Evolutionary conservation across 1,284 basidiomycete genomes (phyloP), one percentile per base, ranked within the genome.

Genomic region (Cystobasidium sp.): DNA sequence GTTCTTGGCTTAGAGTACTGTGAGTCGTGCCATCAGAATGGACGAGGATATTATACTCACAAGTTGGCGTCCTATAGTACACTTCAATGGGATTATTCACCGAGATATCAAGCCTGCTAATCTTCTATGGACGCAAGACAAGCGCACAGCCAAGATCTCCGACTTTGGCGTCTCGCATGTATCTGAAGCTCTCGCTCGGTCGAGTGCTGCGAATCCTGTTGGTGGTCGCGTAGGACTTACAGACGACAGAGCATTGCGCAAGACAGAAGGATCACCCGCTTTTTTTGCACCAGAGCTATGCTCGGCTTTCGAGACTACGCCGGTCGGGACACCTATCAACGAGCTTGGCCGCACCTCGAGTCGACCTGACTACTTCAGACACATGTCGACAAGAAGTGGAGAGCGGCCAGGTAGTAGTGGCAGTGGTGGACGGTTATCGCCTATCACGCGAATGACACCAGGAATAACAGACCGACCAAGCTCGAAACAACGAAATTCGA

Each of bases 91-190:
- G 47, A 97, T 99, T 83, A 98, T 99, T 67, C 97, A 99, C 83
- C 92, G 97, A 74, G 97, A 99, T 83, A 98, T 99, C 85, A 99
- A 99, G 83, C 97, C 97, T 12, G 94, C 93, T 74, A 99, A 99
- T 82, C 88, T 99, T 46, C 87, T 99, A 18, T 94, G 91, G 88
- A 91, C 92, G 18, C 86, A 87, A 46, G 90, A 94, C 83, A 88
- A 90, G 59, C 78, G 78, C 56, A 88, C 87, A 72, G 94, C 98
- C 84, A 99, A 99, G 84, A 99, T 99, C 76, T 94, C 91, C 24
- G 93, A 96, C 84, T 99, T 99, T 83, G 96, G 97, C 70, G 94
- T 97, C 71, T 95, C 94, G 9, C 94, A 97, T 82, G 94, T 96
- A 82, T 95, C 93, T 8, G 90, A 93, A 78, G 91, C 92, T 0